Conservation (phyloP, 139 green algal genomes). For the Picochlorum sp. region DNA sequence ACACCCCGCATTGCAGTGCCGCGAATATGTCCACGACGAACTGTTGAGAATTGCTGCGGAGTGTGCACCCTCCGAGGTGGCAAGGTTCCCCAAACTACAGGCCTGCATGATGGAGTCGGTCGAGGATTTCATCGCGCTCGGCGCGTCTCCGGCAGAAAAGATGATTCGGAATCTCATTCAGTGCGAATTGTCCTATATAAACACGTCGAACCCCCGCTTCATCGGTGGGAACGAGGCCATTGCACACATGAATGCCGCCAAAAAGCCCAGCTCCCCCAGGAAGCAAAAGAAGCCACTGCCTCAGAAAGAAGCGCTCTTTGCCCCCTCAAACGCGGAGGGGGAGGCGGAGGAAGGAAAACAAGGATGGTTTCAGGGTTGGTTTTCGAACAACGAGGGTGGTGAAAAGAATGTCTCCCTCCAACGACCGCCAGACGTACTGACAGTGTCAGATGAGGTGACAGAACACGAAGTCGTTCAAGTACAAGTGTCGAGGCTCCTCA, state of each 20-base stretch:
- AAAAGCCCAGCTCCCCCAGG: no score
- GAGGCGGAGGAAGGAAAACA: no score
- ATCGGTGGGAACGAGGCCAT: slow-evolving; percentile 71
- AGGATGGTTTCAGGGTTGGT: slow-evolving; percentile 22
- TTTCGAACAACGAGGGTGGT: slow-evolving; percentile 4
- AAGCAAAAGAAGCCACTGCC: neutral
- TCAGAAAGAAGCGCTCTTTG: slow-evolving; percentile 35
- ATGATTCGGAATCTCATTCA: slow-evolving; percentile 52
- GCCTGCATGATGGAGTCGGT: slow-evolving; percentile 49
- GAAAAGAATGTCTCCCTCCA: neutral
- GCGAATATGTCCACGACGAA: slow-evolving; percentile 70
- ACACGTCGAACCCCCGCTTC: slow-evolving; percentile 90
- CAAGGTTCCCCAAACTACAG: slow-evolving; percentile 55
- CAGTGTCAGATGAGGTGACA: slow-evolving; percentile 26
- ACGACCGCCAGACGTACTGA: slow-evolving; percentile 24
- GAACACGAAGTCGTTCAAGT: slow-evolving; percentile 71
- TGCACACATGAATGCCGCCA: slow-evolving; percentile 19
- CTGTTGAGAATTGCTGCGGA: slow-evolving; percentile 70
- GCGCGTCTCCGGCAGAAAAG: slow-evolving; percentile 51
- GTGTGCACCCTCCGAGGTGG: slow-evolving; percentile 58
- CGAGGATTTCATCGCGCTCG: slow-evolving; percentile 63
- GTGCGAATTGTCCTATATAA: slow-evolving; percentile 95
- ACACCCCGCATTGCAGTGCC: slow-evolving; percentile 55
- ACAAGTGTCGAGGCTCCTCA: slow-evolving; percentile 77
- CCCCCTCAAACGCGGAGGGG: neutral